Evolutionary conservation across 768 basidiomycete species (phyloP).

Genomic region (Polyporus arcularius): DNA sequence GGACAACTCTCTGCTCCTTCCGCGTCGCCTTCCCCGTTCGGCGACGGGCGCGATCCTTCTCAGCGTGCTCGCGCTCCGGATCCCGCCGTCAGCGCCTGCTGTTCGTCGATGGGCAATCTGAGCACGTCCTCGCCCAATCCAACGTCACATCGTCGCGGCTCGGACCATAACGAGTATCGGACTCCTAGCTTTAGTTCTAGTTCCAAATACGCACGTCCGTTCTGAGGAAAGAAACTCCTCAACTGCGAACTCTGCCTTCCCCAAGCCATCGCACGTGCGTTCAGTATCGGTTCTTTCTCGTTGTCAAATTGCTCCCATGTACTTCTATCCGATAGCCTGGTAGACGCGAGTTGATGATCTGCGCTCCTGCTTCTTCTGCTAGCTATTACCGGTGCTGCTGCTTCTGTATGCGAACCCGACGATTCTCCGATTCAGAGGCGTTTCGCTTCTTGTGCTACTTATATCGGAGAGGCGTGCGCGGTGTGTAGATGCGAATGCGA

Average conservation of each 20-base stretch:
- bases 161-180: constrained; percentile 9
- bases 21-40: constrained; percentile 4
- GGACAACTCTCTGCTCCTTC: constrained; percentile 11
- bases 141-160: neutral
- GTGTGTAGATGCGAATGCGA: neutral
- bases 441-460: neutral
- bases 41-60: neutral
- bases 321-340: neutral
- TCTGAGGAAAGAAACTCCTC: neutral
- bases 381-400: neutral
- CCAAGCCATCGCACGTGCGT: neutral
- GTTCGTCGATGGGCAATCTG: constrained; percentile 7
- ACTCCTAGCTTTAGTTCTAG: neutral
- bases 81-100: constrained; percentile 1
- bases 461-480: neutral
- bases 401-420: neutral
- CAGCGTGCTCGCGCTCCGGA: neutral
- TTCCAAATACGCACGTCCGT: neutral
- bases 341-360: neutral
- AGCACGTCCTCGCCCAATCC: neutral
- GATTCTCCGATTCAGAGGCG: too few species aligned
- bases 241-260: too few species aligned
- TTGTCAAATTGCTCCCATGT: neutral
- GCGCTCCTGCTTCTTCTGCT: neutral
- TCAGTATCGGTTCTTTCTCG: neutral